Conservation (phyloP, 2,329 filamentous ascomycete species). For the Incumbomyces lentus region DNA sequence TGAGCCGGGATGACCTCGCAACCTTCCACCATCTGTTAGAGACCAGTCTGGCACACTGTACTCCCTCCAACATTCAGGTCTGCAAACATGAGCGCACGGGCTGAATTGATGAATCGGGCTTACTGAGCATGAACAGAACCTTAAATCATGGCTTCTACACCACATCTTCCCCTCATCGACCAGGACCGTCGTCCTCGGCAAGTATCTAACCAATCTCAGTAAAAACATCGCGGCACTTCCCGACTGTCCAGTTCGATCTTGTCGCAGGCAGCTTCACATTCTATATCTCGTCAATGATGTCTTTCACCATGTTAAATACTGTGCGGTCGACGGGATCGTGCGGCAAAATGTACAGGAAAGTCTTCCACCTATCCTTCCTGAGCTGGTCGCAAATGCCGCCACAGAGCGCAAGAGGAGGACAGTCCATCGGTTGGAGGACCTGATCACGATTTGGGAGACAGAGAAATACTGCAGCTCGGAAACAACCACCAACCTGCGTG, state of each 20-base stretch:
- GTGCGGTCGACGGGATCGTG: constrained; percentile 33
- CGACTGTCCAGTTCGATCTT: constrained; percentile 35
- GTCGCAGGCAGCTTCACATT: constrained; percentile 62
- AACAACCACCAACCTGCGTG: constrained; percentile 49
- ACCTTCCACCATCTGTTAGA: constrained; percentile 58
- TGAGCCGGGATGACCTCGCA: constrained; percentile 56
- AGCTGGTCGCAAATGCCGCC: constrained; percentile 51
- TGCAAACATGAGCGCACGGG: constrained; percentile 33
- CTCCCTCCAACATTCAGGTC: constrained; percentile 79
- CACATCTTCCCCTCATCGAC: constrained; percentile 58
- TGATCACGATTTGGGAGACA: constrained; percentile 63
- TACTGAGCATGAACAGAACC: constrained; percentile 50
- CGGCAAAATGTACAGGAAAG: constrained; percentile 39
- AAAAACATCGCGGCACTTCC: constrained; percentile 41
- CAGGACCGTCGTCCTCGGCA: constrained; percentile 58
- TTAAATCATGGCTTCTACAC: constrained; percentile 73
- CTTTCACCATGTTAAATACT: constrained; percentile 56
- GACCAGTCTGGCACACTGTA: constrained; percentile 59
- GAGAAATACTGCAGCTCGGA: constrained; percentile 50
- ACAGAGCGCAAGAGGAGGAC: constrained; percentile 52
- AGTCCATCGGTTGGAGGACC: constrained; percentile 49
- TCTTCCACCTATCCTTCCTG: constrained; percentile 49
- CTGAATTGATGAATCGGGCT: constrained; percentile 8
- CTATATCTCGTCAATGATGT: constrained; percentile 72
- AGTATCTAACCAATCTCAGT: constrained; percentile 62